Conservation (phyloP, 208 protist species). For the Wallacemonas sp. region DNA sequence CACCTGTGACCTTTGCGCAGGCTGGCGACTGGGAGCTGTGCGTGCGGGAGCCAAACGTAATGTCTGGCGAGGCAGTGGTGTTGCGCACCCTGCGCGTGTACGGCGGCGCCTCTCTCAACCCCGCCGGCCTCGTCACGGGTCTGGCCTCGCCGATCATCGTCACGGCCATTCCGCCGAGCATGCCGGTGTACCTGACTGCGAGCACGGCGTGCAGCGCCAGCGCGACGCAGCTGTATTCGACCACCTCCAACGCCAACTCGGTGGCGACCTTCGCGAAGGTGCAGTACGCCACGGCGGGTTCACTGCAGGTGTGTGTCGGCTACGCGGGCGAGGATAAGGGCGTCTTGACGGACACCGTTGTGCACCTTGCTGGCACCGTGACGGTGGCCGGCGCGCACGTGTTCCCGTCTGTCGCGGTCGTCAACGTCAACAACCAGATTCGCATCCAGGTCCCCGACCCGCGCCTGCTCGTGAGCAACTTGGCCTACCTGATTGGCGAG, state of each 20-base stretch:
- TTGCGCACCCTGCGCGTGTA: conserved; percentile 52
- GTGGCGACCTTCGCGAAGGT: conserved; percentile 26
- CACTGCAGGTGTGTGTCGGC: conserved; percentile 52
- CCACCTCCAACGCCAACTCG: conserved; percentile 32
- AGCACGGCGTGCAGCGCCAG: conserved; percentile 21
- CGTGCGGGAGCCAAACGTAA: conserved; percentile 34
- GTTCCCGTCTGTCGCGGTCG: conserved; percentile 39
- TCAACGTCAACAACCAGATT: conserved; percentile 28
- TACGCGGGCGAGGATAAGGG: conserved; percentile 42
- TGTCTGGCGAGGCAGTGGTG: conserved; percentile 20
- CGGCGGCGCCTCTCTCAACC: conserved; percentile 36
- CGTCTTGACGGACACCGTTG: conserved; percentile 22
- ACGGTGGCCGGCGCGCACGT: conserved; percentile 14
- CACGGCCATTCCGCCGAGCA: conserved; percentile 33
- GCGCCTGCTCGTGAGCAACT: conserved; percentile 27
- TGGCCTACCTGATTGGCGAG: conserved; percentile 21
- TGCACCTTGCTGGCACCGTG: conserved; percentile 29
- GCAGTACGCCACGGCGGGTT: conserved; percentile 11
- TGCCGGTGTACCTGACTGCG: conserved; percentile 28
- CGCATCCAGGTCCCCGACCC: conserved; percentile 46
- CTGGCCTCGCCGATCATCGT: conserved; percentile 31
- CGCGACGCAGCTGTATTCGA: conserved; percentile 25
- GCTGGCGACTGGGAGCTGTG: conserved; percentile 57
- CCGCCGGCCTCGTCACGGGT: conserved; percentile 37
- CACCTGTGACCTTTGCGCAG: conserved; percentile 34